Evolutionary conservation across 2,329 filamentous ascomycete genomes (phyloP), one percentile per base, ranked within the genome.

Genomic region (Fonsecaea monophora): DNA sequence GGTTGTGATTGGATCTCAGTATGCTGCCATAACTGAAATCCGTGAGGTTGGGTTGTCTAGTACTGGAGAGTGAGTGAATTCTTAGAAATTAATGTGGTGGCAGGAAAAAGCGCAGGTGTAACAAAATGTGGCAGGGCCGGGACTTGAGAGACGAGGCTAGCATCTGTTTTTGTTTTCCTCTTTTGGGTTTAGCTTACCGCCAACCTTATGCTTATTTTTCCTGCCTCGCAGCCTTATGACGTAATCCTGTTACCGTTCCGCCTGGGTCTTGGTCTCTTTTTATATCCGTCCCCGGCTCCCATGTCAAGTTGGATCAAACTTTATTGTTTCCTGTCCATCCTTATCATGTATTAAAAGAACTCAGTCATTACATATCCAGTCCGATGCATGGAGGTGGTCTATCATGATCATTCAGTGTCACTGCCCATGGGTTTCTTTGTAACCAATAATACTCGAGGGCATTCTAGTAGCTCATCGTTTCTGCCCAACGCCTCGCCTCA

Each of bases 31-130:
- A 71, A 42, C 34, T 63, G 66, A 65, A 73, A 73, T 70, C 56
- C 69, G 64, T 68, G 70, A 70, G 71, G 71, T 62, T 73, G 71
- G 71, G 69, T 13, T 50, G 32, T 55, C 40, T 56, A 40, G 32
- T 25, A 18, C 21, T 53, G 54, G n/a, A 15, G 12, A 40, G 40
- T 55, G 58, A 55, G 53, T 68, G 66, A 66, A 64, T 67, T 53
- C 21, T 18, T 62, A 50, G 45, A 58, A 42, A 60, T 64, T 53
- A 64, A 60, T 56, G 37, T 50, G 62, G 63, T 68, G 65, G 68
- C 62, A 65, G 63, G 65, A 66, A 62, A 67, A 37, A 42, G 34
- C 42, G 48, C 54, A 48, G 55, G 9, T 50, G 62, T 50, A n/a
- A 37, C 15, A 48, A 62, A 34, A 45, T 62, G 50, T 21, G 32